These are phyloP conservation scores for Rhodotorula mucilaginosa DNA, from an alignment of 1,284 basidiomycete genomes.

Conservation along the genomic window DNA sequence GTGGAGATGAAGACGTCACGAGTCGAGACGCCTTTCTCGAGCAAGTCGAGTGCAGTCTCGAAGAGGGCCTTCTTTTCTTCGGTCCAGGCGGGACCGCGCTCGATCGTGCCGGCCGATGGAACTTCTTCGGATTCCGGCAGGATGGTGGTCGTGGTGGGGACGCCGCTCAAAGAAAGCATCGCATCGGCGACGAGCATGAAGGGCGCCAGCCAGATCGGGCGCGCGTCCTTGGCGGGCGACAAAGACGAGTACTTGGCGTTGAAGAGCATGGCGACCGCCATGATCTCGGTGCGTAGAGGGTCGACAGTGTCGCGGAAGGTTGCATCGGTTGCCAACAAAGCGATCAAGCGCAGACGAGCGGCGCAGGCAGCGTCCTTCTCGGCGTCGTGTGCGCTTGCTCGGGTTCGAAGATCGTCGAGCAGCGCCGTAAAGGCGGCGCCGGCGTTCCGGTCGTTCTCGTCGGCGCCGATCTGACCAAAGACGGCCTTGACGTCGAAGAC, in stretches of 20 bases:
- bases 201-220: conserved; percentile 79
- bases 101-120: conserved; percentile 51
- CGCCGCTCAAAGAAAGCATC: conserved; percentile 70
- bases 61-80: conserved; percentile 68
- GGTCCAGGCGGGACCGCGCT: conserved; percentile 60
- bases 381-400: conserved; percentile 26
- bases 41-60: conserved; percentile 67
- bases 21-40: conserved; percentile 62
- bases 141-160: conserved; percentile 54
- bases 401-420: conserved; percentile 61
- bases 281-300: conserved; percentile 33
- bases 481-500: conserved; percentile 82
- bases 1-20: conserved; percentile 76
- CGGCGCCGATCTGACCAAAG: conserved; percentile 22
- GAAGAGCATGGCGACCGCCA: conserved; percentile 28
- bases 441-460: conserved; percentile 55
- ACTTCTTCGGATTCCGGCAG: conserved; percentile 66
- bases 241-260: conserved; percentile 26
- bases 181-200: conserved; percentile 78
- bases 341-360: conserved; percentile 42
- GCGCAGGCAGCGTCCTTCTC: conserved; percentile 32
- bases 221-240: conserved; percentile 43
- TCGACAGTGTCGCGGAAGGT: conserved; percentile 41
- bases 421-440: conserved; percentile 54
- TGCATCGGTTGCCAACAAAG: conserved; percentile 42